Base-by-base conservation (phyloP, 768 basidiomycete species). In the Pleurotus citrinopileatus region DNA sequence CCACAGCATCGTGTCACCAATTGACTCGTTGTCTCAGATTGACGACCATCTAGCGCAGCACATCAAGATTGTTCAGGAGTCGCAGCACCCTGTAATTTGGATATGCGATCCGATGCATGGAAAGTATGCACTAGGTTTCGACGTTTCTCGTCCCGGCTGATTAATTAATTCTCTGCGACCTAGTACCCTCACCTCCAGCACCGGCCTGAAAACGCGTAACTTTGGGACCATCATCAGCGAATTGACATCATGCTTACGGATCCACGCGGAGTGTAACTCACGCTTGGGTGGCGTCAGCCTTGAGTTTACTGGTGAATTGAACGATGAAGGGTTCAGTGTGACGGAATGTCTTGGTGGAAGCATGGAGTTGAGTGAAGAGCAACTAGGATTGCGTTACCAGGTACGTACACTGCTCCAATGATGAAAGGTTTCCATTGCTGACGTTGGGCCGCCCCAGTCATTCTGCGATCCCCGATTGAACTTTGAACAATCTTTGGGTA, bases 71-170 rank as follows among this genome's bases (percentile, higher is more conserved):
- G 95, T 99, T 13, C 85, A 89, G 63, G 58, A 70, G 46, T 87
- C 92, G 2, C 82, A 81, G 0, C 94, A 98, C 65, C 89, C 90
- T 1, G 94, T 97, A 2, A 82, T 87, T 7, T 98, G 95, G 94
- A 81, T 95, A 46, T 95, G 91, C 63, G 97, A 98, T 70, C 94
- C 95, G 2, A 98, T 98, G 96, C 96, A 98, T 61, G 96, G 95
- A 73, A 97, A 98, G 93, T 94, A 64, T 61, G 90, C n/a, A n/a
- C n/a, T 78, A 28, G 56, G 43, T 50, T 17, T 17, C 15, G 15
- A 38, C 27, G 42, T 37, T 47, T 26, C 43, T 47, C 36, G 29
- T 51, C 29, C 22, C 10, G 6, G 5, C 9, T 32, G n/a, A 27
- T 25, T 3, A 15, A 26, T 23, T 2, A 20, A 23, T 13, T n/a